phyloP scores from a whole-genome alignment of 2,329 filamentous ascomycete genomes.

The Epicoccum nigrum region DNA sequence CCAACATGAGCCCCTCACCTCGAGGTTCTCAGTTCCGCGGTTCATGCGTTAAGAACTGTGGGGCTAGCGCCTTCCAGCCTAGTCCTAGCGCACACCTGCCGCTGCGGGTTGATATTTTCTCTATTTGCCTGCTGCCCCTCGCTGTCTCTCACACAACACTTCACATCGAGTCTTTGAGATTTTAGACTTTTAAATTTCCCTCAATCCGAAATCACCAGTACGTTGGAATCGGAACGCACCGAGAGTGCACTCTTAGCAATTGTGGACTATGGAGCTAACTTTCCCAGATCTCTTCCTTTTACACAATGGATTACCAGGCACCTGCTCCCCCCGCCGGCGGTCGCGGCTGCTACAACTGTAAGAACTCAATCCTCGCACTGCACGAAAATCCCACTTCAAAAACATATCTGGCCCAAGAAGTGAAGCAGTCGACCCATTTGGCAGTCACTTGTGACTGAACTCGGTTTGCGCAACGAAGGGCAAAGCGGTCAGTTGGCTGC shows the following conservation, averaged over 20 bases:
- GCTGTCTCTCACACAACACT: conserved; percentile 22
- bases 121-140: conserved; percentile 27
- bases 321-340: conserved; percentile 42
- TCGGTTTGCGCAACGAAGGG: too few relatives aligned
- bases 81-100: conserved; percentile 20
- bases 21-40: conserved; percentile 4
- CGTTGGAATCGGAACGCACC: conserved; percentile 18
- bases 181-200: conserved; percentile 25
- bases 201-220: conserved; percentile 33
- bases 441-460: background rate
- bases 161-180: conserved; percentile 22
- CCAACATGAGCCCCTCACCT: background rate
- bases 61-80: conserved; percentile 21
- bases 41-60: conserved; percentile 8
- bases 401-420: background rate
- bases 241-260: background rate
- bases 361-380: conserved; percentile 22
- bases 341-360: conserved; percentile 53
- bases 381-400: background rate
- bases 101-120: conserved; percentile 29
- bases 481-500: too few relatives aligned
- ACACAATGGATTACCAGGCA: conserved; percentile 48
- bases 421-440: background rate
- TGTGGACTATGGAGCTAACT: conserved; percentile 20
- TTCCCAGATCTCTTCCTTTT: conserved; percentile 27